Conservation (phyloP, 345 rosid species). For the Clausena lansium region DNA sequence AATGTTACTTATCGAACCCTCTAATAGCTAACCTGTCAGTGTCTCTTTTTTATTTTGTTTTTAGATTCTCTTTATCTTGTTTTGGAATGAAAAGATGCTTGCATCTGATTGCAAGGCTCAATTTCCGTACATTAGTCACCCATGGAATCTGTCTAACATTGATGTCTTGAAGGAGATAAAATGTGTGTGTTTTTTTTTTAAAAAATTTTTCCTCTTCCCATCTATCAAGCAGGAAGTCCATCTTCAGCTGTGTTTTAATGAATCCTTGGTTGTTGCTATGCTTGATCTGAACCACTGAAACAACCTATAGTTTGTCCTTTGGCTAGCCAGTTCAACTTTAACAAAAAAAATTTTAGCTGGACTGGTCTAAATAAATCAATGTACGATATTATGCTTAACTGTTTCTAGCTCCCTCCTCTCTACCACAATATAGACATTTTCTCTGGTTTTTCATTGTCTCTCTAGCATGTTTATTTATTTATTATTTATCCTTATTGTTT, state of each 20-base stretch:
- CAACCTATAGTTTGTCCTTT: not conserved
- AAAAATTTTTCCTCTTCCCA: too few relatives aligned
- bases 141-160: not conserved
- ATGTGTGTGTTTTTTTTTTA: not conserved
- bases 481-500: not conserved
- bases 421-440: not conserved
- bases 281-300: not conserved
- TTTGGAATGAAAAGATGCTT: not conserved
- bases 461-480: not conserved
- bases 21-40: not conserved
- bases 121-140: not conserved
- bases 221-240: not conserved
- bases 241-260: not conserved
- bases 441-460: not conserved
- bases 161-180: not conserved
- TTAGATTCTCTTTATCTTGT: not conserved
- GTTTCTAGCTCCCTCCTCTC: not conserved
- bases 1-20: not conserved
- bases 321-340: slow-evolving; percentile 3
- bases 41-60: not conserved
- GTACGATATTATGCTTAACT: not conserved
- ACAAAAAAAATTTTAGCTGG: not conserved
- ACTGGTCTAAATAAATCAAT: not conserved
- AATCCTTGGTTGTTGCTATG: not conserved
- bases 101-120: not conserved